phyloP scores from a whole-genome alignment of 2,329 filamentous ascomycete species.

The Fusarium oxysporum region DNA sequence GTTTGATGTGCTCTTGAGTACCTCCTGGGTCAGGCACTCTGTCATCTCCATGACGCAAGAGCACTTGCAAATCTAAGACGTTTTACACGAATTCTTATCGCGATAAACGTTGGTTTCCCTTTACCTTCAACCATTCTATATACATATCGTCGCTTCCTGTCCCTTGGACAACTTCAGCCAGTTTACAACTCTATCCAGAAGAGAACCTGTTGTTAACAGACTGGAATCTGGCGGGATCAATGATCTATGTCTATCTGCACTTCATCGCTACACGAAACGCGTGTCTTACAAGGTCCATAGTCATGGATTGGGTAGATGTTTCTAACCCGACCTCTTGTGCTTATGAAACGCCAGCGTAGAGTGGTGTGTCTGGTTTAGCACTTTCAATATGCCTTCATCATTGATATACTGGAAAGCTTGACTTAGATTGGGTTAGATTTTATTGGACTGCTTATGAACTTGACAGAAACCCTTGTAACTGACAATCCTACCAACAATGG shows the following conservation, averaged over 20 bases:
- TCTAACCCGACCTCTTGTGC: not conserved
- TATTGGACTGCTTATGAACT: not conserved
- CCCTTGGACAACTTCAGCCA: too few species aligned
- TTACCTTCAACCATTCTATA: not conserved
- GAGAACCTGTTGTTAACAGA: not conserved
- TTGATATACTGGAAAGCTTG: not conserved
- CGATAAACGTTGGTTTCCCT: too few species aligned
- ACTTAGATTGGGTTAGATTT: not conserved
- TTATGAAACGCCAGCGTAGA: not conserved
- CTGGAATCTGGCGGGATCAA: not conserved
- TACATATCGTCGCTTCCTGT: not conserved
- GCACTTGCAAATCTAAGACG: not conserved
- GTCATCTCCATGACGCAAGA: not conserved
- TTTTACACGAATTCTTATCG: not conserved
- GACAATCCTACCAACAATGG: not conserved
- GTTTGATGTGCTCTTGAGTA: not conserved
- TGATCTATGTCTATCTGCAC: not conserved
- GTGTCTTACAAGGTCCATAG: not conserved
- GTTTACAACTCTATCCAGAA: not conserved
- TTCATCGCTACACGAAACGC: not conserved
- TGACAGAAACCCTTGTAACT: not conserved
- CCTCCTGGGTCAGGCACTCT: too few species aligned
- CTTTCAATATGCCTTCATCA: not conserved
- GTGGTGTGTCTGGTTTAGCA: not conserved
- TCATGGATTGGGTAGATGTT: not conserved